Conservation (phyloP, 2,329 filamentous ascomycete genomes). For the Rhynchosporium graminicola region DNA sequence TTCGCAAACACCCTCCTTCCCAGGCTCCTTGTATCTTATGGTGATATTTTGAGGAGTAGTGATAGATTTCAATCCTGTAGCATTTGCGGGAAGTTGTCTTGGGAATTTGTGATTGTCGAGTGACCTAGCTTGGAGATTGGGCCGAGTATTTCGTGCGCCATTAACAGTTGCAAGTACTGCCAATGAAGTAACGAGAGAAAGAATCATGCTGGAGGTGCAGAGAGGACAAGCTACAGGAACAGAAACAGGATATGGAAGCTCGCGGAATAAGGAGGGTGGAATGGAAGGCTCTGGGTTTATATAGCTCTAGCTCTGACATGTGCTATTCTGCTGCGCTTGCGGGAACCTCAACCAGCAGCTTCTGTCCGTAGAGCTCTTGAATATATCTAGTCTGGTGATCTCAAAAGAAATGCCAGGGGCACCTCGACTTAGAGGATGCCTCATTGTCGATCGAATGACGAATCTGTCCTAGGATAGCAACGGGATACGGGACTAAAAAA, state of each 20-base stretch:
- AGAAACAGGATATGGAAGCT: background rate
- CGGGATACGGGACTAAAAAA: background rate
- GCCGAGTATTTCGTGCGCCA: conserved; percentile 24
- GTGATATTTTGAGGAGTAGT: conserved; percentile 44
- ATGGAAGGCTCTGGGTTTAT: conserved; percentile 10
- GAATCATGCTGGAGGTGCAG: conserved; percentile 19
- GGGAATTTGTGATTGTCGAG: conserved; percentile 23
- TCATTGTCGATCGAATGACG: conserved; percentile 18
- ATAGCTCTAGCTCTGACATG: conserved; percentile 2
- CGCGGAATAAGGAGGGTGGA: background rate
- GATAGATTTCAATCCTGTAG: conserved; percentile 43
- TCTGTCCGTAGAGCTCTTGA: background rate
- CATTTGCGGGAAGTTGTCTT: conserved; percentile 45
- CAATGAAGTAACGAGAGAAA: conserved; percentile 19
- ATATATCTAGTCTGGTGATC: background rate
- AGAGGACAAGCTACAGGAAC: background rate
- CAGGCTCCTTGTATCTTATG: conserved; percentile 50
- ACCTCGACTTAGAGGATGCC: background rate
- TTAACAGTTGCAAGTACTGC: conserved; percentile 21
- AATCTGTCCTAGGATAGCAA: conserved; percentile 8
- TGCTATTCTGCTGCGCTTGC: background rate
- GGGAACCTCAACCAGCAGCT: background rate
- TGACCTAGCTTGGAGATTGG: conserved; percentile 31
- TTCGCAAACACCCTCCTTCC: conserved; percentile 36
- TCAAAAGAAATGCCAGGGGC: background rate